Percentiles rank a stretch among this genome's conserved stretches.
Evolutionary conservation across 2,329 filamentous ascomycete species (phyloP).

Genomic region (Fusarium tanahbumbuense): DNA sequence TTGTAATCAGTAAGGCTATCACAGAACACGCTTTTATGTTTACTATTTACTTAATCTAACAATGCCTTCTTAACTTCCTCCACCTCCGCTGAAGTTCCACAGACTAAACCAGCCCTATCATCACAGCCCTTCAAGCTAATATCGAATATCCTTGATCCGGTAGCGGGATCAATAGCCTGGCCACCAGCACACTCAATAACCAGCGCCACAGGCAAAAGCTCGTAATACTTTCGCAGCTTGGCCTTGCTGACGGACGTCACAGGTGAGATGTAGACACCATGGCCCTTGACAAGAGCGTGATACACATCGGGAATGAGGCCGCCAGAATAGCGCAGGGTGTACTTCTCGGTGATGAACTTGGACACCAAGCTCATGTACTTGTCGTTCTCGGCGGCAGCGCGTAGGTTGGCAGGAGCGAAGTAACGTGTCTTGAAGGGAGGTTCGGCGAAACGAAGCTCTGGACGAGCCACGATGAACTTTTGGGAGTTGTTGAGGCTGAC

Average conservation of each 20-base stretch:
- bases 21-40: neutral
- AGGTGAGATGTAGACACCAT: slow-evolving; percentile 70
- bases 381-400: slow-evolving; percentile 63
- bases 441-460: slow-evolving; percentile 53
- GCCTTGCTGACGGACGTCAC: slow-evolving; percentile 63
- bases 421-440: slow-evolving; percentile 63
- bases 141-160: slow-evolving; percentile 57
- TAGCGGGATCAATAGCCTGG: slow-evolving; percentile 61
- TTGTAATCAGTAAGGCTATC: no score
- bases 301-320: slow-evolving; percentile 71
- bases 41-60: neutral
- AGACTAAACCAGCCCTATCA: slow-evolving; percentile 63
- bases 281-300: slow-evolving; percentile 69
- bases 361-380: slow-evolving; percentile 62
- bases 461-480: slow-evolving; percentile 54
- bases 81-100: slow-evolving; percentile 63
- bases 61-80: slow-evolving; percentile 49
- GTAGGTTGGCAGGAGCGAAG: slow-evolving; percentile 72
- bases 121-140: slow-evolving; percentile 55
- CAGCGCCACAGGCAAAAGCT: slow-evolving; percentile 69
- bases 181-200: slow-evolving; percentile 71
- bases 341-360: slow-evolving; percentile 63
- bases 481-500: slow-evolving; percentile 54
- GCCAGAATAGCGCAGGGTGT: slow-evolving; percentile 70
- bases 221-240: slow-evolving; percentile 69